Percentiles rank a stretch among this genome's conserved stretches.
These are phyloP conservation scores for Leptomonas pyrrhocoris DNA, from an alignment of 208 protist genomes.

Conservation along the genomic window DNA sequence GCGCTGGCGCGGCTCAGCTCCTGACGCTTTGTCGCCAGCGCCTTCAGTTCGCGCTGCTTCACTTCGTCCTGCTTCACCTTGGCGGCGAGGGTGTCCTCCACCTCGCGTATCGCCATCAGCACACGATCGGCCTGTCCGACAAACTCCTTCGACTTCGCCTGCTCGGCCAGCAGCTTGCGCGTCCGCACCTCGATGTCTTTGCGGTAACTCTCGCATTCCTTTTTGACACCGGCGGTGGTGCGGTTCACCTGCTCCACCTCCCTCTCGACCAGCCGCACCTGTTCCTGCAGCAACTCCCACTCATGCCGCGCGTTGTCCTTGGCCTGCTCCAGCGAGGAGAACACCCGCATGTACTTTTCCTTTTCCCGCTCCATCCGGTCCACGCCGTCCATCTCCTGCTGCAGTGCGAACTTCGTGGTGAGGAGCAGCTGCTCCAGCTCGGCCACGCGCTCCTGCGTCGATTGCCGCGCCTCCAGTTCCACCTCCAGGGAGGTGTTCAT, in stretches of 20 bases:
- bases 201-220: conserved; percentile 63
- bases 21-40: conserved; percentile 78
- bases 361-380: conserved; percentile 74
- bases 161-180: conserved; percentile 86
- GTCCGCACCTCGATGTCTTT: conserved; percentile 80
- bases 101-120: conserved; percentile 57
- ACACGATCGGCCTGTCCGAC: conserved; percentile 50
- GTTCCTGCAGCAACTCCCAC: conserved; percentile 46
- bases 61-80: conserved; percentile 72
- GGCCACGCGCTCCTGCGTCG: conserved; percentile 67
- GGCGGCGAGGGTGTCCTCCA: conserved; percentile 78
- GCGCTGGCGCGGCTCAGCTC: conserved; percentile 85
- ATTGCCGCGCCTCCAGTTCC: conserved; percentile 75
- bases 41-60: conserved; percentile 68
- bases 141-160: conserved; percentile 84
- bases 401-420: conserved; percentile 52
- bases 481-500: conserved; percentile 83
- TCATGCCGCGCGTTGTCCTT: conserved; percentile 41
- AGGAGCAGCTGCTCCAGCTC: conserved; percentile 83
- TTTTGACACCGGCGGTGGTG: conserved; percentile 38
- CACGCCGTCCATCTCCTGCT: conserved; percentile 65
- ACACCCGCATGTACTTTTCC: conserved; percentile 61
- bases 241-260: conserved; percentile 76
- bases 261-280: conserved; percentile 65
- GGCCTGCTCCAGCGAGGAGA: conserved; percentile 52